Base-by-base conservation (phyloP, 176 grass and related monocot genomes). In the Bromus sterilis region DNA sequence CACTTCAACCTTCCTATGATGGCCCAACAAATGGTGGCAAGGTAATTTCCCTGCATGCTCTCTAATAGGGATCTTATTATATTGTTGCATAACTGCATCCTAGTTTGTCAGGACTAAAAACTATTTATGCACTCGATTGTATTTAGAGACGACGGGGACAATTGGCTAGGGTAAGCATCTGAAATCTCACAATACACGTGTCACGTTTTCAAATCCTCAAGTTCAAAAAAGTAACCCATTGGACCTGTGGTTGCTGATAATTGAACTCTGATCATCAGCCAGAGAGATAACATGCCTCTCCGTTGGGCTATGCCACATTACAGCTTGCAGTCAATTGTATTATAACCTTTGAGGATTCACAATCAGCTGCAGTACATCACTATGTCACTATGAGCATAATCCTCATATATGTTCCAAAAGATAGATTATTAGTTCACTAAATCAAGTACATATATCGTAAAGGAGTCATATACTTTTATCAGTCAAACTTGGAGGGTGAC, bases 1-100 rank as follows among this genome's bases (percentile, higher is more conserved):
- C 95, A 82, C 88, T 98, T 86, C 82, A 84, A 42, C 95, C 95
- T 43, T 91, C 82, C 49, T 98, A 98, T 68, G 90, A 95, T 78
- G 88, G 86, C 73, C 81, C 84, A 30, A 89, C 82, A 57, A 95
- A 95, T 68, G 95, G 95, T 76, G 90, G 95, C 3, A 75, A 98
- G 88, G 95, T 98, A 95, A 67, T 84, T 32, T 41, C 33, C 29
- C 18, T 30, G 37, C 49, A 59, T 28, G 57, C 39, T 89, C 11
- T 10, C 21, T 20, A 71, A 21, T 28, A 66, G 21, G 41, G 35
- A 13, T 53, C 55, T 20, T 78, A 63, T 32, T 23, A 39, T 83
- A 26, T 42, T 84, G 18, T 51, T 40, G 49, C 48, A 71, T 71
- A 57, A 67, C 13, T 39, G 7, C 51, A 16, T 84, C 60, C 24